Conservation (phyloP, 768 basidiomycete species). For the Termitomyces sp. region DNA sequence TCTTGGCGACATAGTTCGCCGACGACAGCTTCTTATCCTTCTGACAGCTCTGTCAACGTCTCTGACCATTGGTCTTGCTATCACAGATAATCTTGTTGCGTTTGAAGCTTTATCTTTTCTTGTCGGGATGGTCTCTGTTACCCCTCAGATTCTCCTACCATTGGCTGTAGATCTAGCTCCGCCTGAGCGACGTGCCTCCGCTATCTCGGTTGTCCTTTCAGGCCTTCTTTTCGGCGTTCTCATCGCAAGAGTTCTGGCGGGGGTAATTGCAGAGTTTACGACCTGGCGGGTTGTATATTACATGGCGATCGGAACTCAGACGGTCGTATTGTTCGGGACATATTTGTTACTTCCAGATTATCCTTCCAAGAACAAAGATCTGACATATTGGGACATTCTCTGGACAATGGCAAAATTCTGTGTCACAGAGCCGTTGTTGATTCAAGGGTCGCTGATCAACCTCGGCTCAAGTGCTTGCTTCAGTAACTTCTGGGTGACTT, state of each 20-base stretch:
- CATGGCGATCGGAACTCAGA: constrained; percentile 71
- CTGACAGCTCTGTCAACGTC: constrained; percentile 53
- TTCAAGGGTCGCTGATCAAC: constrained; percentile 64
- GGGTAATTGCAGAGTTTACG: constrained; percentile 68
- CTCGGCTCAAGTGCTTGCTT: constrained; percentile 58
- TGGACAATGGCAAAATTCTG: constrained; percentile 75
- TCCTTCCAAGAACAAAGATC: constrained; percentile 64
- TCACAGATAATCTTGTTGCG: constrained; percentile 53
- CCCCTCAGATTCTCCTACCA: constrained; percentile 73
- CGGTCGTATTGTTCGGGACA: constrained; percentile 49
- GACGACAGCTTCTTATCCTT: constrained; percentile 69
- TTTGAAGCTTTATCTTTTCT: constrained; percentile 74
- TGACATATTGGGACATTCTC: constrained; percentile 67
- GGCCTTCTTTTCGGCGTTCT: constrained; percentile 73
- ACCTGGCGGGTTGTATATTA: constrained; percentile 81
- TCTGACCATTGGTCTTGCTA: constrained; percentile 68
- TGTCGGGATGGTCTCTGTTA: constrained; percentile 65
- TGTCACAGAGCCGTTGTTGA: constrained; percentile 72
- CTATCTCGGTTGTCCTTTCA: constrained; percentile 71
- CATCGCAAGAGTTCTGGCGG: constrained; percentile 70
- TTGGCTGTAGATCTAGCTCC: constrained; percentile 83
- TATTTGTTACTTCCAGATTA: constrained; percentile 80
- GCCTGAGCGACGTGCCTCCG: constrained; percentile 66
- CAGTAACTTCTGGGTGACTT: constrained; percentile 64
- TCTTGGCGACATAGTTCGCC: constrained; percentile 78